Percentiles rank a stretch among this genome's conserved stretches.
Evolutionary conservation across 2,329 filamentous ascomycete species (phyloP).

Genomic region (Dothideomycetes sp.): DNA sequence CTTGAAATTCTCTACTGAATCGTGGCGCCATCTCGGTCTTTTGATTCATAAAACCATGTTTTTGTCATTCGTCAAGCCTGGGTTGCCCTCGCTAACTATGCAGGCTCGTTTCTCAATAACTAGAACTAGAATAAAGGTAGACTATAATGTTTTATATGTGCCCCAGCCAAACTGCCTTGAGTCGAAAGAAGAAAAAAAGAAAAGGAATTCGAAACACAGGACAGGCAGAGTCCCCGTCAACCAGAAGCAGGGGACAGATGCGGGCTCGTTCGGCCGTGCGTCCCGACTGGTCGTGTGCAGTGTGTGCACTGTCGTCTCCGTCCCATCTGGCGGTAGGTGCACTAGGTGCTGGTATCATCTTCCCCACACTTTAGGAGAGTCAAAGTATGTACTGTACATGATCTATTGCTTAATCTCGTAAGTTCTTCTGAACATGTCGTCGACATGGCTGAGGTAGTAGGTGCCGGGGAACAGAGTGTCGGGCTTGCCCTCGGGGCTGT

Average conservation of each 20-base stretch:
- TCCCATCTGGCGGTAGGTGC: no score
- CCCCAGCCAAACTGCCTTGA: slow-evolving; percentile 1
- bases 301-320: no score
- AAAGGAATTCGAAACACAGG: slow-evolving; percentile 2
- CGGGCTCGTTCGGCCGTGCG: neutral
- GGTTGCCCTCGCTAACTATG: no score
- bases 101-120: no score
- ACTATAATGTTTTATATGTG: slow-evolving; percentile 8
- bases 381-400: neutral
- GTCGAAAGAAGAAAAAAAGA: slow-evolving; percentile 4
- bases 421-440: slow-evolving; percentile 42
- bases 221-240: slow-evolving; percentile 4
- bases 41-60: no score
- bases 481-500: slow-evolving; percentile 35
- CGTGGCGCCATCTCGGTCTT: no score
- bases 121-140: slow-evolving; percentile 6
- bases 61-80: no score
- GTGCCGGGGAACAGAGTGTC: slow-evolving; percentile 39
- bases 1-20: no score
- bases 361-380: no score
- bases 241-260: slow-evolving; percentile 2
- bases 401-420: slow-evolving; percentile 42
- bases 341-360: slow-evolving; percentile 3
- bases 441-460: slow-evolving; percentile 43
- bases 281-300: slow-evolving; percentile 7